Percentiles rank a stretch among this genome's conserved stretches.
These are phyloP conservation scores for Chrysoporthe austroafricana DNA, from an alignment of 2,329 filamentous ascomycete genomes.

Conservation along the genomic window DNA sequence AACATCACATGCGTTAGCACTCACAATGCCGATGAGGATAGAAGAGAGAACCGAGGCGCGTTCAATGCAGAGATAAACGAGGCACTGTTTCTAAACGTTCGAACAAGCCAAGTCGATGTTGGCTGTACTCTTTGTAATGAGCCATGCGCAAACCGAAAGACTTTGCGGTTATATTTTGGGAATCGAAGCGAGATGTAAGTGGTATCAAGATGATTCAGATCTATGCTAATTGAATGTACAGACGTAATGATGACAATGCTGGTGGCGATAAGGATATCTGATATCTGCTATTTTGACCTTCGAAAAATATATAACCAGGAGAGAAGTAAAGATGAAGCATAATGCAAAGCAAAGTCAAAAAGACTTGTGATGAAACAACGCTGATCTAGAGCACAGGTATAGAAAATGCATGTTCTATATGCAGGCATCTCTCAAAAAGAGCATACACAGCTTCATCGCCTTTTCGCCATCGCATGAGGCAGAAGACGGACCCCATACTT, in stretches of 20 bases:
- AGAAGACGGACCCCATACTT: background rate
- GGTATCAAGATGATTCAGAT: slow-evolving; percentile 6
- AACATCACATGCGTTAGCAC: no score
- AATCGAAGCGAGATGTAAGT: background rate
- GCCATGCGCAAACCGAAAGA: no score
- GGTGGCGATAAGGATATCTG: background rate
- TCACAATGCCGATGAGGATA: no score
- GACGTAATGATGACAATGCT: background rate
- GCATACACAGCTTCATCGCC: background rate
- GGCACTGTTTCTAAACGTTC: no score
- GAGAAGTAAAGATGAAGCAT: background rate
- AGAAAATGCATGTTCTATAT: background rate
- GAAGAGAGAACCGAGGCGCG: no score
- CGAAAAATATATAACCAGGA: background rate
- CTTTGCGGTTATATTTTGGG: background rate
- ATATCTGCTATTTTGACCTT: background rate
- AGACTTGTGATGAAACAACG: background rate
- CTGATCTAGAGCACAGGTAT: slow-evolving; percentile 1
- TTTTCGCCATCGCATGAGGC: background rate
- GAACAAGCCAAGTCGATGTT: no score
- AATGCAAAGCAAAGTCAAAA: background rate
- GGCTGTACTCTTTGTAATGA: no score
- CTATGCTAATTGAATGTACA: background rate
- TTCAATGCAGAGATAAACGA: no score
- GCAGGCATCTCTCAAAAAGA: background rate